These are phyloP conservation scores for Solanum habrochaites DNA, from an alignment of 257 asterid genomes.

Conservation along the genomic window DNA sequence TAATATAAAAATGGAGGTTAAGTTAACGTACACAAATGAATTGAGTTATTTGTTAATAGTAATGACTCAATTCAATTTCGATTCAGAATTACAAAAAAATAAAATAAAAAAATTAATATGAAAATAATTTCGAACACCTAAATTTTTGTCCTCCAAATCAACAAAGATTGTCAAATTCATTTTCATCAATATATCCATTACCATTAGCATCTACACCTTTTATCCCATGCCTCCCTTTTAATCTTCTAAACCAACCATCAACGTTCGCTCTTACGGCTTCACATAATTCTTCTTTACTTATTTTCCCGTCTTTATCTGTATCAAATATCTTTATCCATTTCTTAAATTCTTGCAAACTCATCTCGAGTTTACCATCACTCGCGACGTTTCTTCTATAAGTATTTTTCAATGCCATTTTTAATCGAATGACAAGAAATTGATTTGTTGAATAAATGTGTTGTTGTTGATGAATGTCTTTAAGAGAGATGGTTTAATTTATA, in stretches of 20 bases:
- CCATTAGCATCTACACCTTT: constrained; percentile 10
- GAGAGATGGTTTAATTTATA: neutral
- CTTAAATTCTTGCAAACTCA: constrained; percentile 26
- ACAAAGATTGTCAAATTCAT: constrained; percentile 17
- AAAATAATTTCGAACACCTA: constrained; percentile 17
- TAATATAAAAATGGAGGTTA: neutral
- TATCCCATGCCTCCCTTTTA: constrained; percentile 16
- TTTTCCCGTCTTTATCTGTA: constrained; percentile 10
- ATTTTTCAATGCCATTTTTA: constrained; percentile 7
- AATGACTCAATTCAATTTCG: neutral
- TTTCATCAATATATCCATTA: constrained; percentile 25
- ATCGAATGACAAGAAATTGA: neutral
- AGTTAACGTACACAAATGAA: neutral
- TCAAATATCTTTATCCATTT: constrained; percentile 32
- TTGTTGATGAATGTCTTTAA: neutral
- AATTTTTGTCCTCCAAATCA: constrained; percentile 24
- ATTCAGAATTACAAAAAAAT: neutral
- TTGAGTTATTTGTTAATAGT: neutral
- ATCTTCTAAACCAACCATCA: constrained; percentile 15
- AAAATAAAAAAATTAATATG: neutral
- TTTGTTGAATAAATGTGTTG: neutral
- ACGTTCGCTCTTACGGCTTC: constrained; percentile 18
- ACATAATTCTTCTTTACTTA: constrained; percentile 22
- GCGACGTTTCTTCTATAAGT: neutral
- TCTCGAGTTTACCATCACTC: constrained; percentile 12